These are phyloP conservation scores for Penicillium goetzii DNA, from an alignment of 495 filamentous ascomycete genomes.

Conservation along the genomic window DNA sequence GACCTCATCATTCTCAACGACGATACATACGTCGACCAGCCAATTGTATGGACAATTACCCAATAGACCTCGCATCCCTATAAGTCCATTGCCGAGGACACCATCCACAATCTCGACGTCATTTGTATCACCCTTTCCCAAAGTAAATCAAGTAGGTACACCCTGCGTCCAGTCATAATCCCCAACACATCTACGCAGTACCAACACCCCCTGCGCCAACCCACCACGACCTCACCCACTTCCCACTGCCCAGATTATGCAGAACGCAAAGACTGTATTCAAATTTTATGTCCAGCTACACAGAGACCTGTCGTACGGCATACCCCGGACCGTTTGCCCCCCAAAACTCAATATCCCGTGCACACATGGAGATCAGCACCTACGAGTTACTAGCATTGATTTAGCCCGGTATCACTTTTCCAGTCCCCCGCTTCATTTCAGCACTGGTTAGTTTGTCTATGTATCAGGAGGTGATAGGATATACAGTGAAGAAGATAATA, in stretches of 20 bases:
- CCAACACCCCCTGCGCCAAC: not conserved
- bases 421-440: not conserved
- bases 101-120: not conserved
- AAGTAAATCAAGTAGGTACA: not conserved
- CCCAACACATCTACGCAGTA: not conserved
- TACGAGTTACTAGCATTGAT: not conserved
- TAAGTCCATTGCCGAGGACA: not conserved
- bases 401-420: not conserved
- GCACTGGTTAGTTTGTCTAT: not conserved
- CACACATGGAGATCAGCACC: not conserved
- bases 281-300: not conserved
- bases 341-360: not conserved
- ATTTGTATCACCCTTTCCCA: not conserved
- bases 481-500: too few species aligned
- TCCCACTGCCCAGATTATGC: not conserved
- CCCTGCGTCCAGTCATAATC: not conserved
- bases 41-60: not conserved
- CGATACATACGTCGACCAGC: too few species aligned
- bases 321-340: conserved; percentile 8
- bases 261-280: not conserved
- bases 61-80: not conserved
- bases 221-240: too few species aligned
- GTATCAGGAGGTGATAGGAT: not conserved
- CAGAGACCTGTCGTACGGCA: not conserved
- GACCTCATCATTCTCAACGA: too few species aligned